These are phyloP conservation scores for Rhododendron kiyosumense DNA, from an alignment of 148 eudicot genomes.

Conservation along the genomic window DNA sequence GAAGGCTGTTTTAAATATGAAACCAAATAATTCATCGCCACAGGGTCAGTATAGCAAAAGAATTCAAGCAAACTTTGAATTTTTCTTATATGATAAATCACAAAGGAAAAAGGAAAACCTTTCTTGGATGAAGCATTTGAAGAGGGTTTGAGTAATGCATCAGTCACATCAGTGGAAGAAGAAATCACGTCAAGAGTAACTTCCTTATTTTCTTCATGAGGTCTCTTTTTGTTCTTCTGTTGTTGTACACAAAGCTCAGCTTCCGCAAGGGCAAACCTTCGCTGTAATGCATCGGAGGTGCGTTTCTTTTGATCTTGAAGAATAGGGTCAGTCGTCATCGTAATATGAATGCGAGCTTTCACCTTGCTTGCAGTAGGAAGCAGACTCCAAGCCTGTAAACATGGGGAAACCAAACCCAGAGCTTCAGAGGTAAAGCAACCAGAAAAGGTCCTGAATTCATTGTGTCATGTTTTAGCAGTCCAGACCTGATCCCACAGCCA, in stretches of 20 bases:
- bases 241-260: slow-evolving; percentile 43
- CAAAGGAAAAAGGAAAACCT: slow-evolving; percentile 21
- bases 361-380: not conserved
- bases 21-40: not conserved
- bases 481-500: not conserved
- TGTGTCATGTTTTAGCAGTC: not conserved
- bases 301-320: slow-evolving; percentile 47
- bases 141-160: slow-evolving; percentile 15
- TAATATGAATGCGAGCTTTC: not conserved
- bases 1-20: not conserved
- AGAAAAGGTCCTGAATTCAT: not conserved
- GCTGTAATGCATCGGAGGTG: slow-evolving; percentile 59
- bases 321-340: slow-evolving; percentile 27
- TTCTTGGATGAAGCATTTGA: slow-evolving; percentile 24
- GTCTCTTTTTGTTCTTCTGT: slow-evolving; percentile 35
- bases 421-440: not conserved
- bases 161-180: slow-evolving; percentile 10
- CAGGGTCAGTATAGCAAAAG: not conserved
- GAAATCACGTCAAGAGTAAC: slow-evolving; percentile 7
- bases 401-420: not conserved
- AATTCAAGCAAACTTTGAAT: not conserved
- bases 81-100: not conserved
- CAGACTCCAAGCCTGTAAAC: slow-evolving; percentile 5
- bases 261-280: slow-evolving; percentile 60
- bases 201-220: slow-evolving; percentile 16